A percentile compares a stretch with the other conserved stretches of the same genome.
These are phyloP conservation scores for Blastobotrys petasosporus DNA, from an alignment of 1,139 yeast genomes.

Conservation along the genomic window DNA sequence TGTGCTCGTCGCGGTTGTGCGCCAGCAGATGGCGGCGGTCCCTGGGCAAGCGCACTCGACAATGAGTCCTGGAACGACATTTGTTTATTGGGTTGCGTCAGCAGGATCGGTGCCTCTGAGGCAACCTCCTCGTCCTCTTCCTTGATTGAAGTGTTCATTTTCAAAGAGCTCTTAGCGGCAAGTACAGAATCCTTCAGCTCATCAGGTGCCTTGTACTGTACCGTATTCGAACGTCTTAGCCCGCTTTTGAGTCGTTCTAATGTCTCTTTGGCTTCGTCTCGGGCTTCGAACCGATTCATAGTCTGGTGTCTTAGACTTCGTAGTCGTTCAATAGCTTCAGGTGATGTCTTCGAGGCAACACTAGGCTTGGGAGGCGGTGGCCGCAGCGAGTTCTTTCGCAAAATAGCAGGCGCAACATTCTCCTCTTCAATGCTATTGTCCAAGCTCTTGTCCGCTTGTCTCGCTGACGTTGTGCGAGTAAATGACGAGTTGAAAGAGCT, in stretches of 20 bases:
- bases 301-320: conserved; percentile 21
- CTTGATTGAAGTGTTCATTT: background rate
- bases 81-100: conserved; percentile 6
- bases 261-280: conserved; percentile 22
- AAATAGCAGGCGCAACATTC: conserved; percentile 15
- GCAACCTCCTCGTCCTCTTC: conserved; percentile 14
- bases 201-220: conserved; percentile 25
- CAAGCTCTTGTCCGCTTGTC: background rate
- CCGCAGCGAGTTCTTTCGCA: conserved; percentile 8
- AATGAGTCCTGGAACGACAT: conserved; percentile 19
- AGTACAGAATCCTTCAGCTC: conserved; percentile 19
- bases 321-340: conserved; percentile 24
- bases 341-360: conserved; percentile 7
- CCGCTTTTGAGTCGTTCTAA: conserved; percentile 20
- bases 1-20: conserved; percentile 5
- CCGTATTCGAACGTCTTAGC: conserved; percentile 22
- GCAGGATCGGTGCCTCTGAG: background rate
- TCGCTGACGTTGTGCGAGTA: background rate
- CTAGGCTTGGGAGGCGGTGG: conserved; percentile 11
- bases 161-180: conserved; percentile 20
- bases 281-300: conserved; percentile 24
- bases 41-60: conserved; percentile 16
- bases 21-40: conserved; percentile 16
- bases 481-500: background rate
- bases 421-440: conserved; percentile 5